A percentile compares a stretch with the other conserved stretches of the same genome.
Conservation (phyloP, 2,329 filamentous ascomycete genomes). For the Fusarium humuli region DNA sequence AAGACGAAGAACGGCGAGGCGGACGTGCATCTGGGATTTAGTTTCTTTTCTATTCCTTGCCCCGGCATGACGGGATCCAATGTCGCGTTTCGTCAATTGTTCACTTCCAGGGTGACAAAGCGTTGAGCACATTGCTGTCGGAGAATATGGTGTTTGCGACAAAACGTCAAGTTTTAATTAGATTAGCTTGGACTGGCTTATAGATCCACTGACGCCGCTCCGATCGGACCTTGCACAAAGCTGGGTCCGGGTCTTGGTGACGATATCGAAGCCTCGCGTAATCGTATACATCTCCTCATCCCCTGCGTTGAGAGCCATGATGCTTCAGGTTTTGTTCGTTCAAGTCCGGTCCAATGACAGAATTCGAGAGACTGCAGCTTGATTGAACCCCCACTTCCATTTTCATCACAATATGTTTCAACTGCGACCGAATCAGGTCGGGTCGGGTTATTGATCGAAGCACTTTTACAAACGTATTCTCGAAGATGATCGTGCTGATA, state of each 20-base stretch:
- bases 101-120: not conserved
- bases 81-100: not conserved
- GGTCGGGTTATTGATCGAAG: not conserved
- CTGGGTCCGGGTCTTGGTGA: not conserved
- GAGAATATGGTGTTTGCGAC: not conserved
- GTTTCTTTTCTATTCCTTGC: not conserved
- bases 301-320: not conserved
- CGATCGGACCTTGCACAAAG: not conserved
- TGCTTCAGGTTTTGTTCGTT: not conserved
- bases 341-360: not conserved
- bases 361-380: not conserved
- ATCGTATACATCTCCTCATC: not conserved
- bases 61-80: not conserved
- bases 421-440: not conserved
- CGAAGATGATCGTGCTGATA: not conserved
- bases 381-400: not conserved
- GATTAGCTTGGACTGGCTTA: not conserved
- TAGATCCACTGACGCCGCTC: not conserved
- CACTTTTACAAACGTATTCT: not conserved
- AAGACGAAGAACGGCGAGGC: not conserved
- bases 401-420: not conserved
- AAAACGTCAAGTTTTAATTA: not conserved
- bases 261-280: not conserved
- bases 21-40: not conserved
- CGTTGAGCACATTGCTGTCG: not conserved